Base-by-base conservation (phyloP, 2,329 filamentous ascomycete genomes). In the Ophiocordyceps sinensis region DNA sequence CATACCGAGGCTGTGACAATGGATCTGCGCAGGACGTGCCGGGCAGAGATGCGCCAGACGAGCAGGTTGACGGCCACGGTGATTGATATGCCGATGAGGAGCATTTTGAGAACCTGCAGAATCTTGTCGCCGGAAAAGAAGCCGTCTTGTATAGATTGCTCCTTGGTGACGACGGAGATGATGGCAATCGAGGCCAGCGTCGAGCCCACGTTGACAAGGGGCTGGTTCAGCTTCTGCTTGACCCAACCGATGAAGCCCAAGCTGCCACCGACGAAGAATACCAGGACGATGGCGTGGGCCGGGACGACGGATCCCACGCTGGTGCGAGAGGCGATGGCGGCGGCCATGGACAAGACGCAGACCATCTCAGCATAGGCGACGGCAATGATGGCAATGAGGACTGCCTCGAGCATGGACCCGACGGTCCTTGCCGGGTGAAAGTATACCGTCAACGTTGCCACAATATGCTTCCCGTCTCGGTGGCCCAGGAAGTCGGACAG, bases 401-500 rank as follows among this genome's bases (percentile, higher is more conserved):
- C 74, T 3, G 87, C 88, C 60, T 94, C 85, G 43, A 85, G 73
- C 86, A 95, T 94, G 49, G 84, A 91, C 1, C 89, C 89, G 23
- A 80, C 75, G 15, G 85, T 85, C 43, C 89, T 73, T 6, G 86
- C 85, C 5, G 89, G 87, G 58, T 95, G 87, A 53, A 95, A 96
- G 55, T 94, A 96, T 11, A 95, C 88, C 1, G 86, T 93, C 43
- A 95, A 77, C 2, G 89, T 95, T 28, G 87, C 87, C 40, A 94
- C 86, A 54, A 94, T 80, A 61, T 95, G 89, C 56, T 95, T 95
- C 39, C 86, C 86, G 61, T 94, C 88, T 54, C 87, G 82, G 47
- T 80, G 71, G 11, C 89, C 89, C 14, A 95, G 67, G 43, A 87
- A 75, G 8, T 70, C 65, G 14, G 86, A 79, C 42, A 94, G 69